Evolutionary conservation across 2,329 filamentous ascomycete genomes (phyloP), one percentile per base, ranked within the genome.

Genomic region (Colletotrichum orchidophilum): DNA sequence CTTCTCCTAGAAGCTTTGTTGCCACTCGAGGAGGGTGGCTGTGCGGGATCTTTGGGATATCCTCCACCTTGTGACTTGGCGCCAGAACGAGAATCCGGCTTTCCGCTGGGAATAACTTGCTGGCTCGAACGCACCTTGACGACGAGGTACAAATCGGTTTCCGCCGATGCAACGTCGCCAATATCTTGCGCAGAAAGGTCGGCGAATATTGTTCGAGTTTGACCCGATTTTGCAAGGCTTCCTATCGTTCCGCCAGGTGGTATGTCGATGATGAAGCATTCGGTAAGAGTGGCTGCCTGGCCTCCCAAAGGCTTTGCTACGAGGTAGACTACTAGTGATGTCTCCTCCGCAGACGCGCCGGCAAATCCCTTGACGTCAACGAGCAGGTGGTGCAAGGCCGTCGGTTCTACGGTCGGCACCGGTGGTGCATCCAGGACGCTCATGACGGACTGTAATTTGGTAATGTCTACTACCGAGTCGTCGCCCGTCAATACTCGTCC

Each of bases 401-500:
- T 91, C 60, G 92, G 87, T 75, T 94, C 95, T 18, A 89, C 82
- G 11, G 89, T 84, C 4, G 89, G 86, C 24, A 89, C 88, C 0
- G 95, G 95, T n/a, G 92, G 90, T 75, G 94, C 92, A 69, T 97
- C 92, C 55, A 99, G 86, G 76, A 98, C 88, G 81, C 95, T 97
- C 96, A 99, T 99, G 78, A 95, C 90, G 5, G 96, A 97, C 83
- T 99, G 97, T 67, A 98, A 85, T 78, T 91, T 94, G 7, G 96
- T 96, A 74, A 98, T 90, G 70, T 97, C 93, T 31, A 98, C 93
- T 4, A 96, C 94, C 1, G 95, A 97, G 81, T 99, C 96, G 63
- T 98, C 93, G 13, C 94, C 94, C 0, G 95, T 98, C 76, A 99
- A 83, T 31, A 98, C 91, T 55, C 95, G 91, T 9, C 96, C 96